A percentile compares a stretch with the other conserved stretches of the same genome.
Evolutionary conservation across 202 grass and related monocot genomes (phyloP).

Genomic region (Zizania palustris): DNA sequence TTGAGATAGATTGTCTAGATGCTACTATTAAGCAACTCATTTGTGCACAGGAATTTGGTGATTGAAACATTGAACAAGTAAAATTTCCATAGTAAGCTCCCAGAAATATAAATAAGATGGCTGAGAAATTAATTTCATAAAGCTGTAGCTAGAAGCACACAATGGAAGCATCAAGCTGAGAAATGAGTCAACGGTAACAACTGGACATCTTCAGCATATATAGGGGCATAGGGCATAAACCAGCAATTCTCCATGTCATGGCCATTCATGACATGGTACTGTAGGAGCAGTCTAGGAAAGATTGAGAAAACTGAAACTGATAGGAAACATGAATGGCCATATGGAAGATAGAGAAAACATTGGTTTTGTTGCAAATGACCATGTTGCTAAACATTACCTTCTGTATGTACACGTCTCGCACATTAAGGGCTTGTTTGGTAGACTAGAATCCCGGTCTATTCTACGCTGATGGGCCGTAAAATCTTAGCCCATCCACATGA

Average conservation of each 20-base stretch:
- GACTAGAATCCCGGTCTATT: too few species aligned
- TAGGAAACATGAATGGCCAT: neutral
- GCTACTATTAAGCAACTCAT: too few species aligned
- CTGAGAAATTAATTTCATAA: neutral
- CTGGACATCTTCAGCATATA: conserved; percentile 31
- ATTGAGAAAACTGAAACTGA: neutral
- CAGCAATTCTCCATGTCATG: neutral
- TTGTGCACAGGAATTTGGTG: too few species aligned
- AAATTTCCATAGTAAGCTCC: conserved; percentile 1
- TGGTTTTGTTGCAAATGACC: conserved; percentile 26
- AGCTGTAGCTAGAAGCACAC: conserved; percentile 17
- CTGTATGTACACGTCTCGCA: conserved; percentile 73
- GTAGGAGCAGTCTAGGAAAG: too few species aligned
- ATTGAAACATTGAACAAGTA: neutral
- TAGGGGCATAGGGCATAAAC: conserved; percentile 10
- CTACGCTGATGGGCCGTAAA: too few species aligned
- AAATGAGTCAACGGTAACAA: conserved; percentile 12
- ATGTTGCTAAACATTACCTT: conserved; percentile 59
- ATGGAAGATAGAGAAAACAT: conserved; percentile 1
- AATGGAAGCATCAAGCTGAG: neutral
- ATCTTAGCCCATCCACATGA: too few species aligned
- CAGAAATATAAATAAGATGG: conserved; percentile 32
- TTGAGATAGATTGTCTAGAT: neutral
- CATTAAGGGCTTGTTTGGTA: conserved; percentile 21
- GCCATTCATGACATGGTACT: too few species aligned